phyloP scores from a whole-genome alignment of 257 asterid genomes.

The Capsicum pubescens region DNA sequence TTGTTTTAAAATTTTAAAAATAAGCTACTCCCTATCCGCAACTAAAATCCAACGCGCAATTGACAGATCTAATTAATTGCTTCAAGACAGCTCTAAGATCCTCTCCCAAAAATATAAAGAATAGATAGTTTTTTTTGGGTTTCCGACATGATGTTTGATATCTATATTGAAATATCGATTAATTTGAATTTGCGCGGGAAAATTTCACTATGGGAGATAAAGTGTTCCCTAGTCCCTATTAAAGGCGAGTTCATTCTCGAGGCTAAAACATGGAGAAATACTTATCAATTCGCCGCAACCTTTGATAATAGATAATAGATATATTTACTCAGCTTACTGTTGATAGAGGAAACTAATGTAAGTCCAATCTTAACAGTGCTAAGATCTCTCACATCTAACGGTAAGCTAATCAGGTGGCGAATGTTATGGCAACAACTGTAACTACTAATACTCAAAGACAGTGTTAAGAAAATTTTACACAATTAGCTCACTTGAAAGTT shows the following conservation, averaged over 20 bases:
- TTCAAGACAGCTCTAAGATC: background rate
- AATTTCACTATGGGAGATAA: too few relatives aligned
- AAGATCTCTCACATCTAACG: background rate
- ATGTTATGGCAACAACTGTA: background rate
- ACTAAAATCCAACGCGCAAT: constrained; percentile 19
- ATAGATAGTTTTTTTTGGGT: too few relatives aligned
- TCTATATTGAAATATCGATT: too few relatives aligned
- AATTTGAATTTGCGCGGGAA: too few relatives aligned
- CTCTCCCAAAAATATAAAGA: background rate
- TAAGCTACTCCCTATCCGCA: background rate
- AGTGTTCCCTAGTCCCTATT: too few relatives aligned
- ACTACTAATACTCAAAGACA: background rate
- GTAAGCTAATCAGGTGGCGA: background rate
- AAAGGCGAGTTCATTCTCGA: too few relatives aligned
- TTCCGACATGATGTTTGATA: too few relatives aligned
- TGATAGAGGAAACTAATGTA: background rate
- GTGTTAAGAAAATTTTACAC: too few relatives aligned
- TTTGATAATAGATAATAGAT: too few relatives aligned
- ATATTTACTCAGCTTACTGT: background rate
- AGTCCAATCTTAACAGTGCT: background rate
- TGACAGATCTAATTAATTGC: constrained; percentile 24
- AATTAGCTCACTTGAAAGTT: too few relatives aligned
- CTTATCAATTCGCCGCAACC: too few relatives aligned
- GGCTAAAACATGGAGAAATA: too few relatives aligned
- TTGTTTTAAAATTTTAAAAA: background rate